These are phyloP conservation scores for Microsporum ferrugineum DNA, from an alignment of 2,329 filamentous ascomycete genomes.

Conservation along the genomic window DNA sequence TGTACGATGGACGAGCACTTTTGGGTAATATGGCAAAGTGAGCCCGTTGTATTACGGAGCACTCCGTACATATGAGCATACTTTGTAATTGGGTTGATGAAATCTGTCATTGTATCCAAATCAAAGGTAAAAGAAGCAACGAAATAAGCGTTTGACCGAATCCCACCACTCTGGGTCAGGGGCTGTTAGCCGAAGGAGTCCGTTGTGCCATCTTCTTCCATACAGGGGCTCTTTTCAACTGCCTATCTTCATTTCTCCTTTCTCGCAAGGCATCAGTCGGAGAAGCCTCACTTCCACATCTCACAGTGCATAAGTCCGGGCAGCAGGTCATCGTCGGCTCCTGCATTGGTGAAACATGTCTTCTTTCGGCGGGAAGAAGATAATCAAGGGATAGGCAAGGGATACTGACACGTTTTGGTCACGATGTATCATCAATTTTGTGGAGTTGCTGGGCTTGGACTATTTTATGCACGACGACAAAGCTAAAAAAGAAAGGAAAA, in stretches of 20 bases:
- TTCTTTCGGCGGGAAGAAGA: neutral
- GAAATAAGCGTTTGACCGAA: constrained; percentile 4
- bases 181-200: neutral
- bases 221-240: neutral
- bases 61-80: neutral
- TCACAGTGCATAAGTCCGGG: neutral
- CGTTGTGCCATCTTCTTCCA: neutral
- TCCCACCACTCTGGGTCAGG: constrained; percentile 3
- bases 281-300: neutral
- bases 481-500: neutral
- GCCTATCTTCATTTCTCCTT: neutral
- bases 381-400: neutral
- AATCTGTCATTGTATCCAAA: neutral
- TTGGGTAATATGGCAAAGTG: neutral
- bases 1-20: neutral
- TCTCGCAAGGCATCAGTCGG: neutral
- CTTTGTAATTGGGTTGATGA: neutral
- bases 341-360: neutral
- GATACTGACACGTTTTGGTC: constrained; percentile 2
- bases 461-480: constrained; percentile 4
- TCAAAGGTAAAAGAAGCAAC: neutral
- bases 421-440: constrained; percentile 3
- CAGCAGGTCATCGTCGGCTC: neutral
- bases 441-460: constrained; percentile 1
- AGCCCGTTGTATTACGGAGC: neutral